Evolutionary conservation across 352 stramenopile species (phyloP), one percentile per base, ranked within the genome.

Genomic region (Pythium folliculosum): DNA sequence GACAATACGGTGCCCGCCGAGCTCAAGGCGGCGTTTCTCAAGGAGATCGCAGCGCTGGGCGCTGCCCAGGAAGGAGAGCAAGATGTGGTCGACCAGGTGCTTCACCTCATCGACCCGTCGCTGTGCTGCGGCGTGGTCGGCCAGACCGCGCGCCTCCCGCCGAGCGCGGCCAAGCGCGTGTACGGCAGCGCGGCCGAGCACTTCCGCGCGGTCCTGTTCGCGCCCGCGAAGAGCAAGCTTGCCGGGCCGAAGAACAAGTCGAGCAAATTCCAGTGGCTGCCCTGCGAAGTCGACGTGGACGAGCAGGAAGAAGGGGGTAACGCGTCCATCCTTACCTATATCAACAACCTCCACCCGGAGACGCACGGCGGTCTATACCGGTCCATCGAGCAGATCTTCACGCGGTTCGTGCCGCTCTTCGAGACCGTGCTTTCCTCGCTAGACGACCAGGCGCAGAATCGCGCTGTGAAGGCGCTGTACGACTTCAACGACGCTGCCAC

Each of bases 31-130:
- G 70, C 57, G 45, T 77, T 89, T 27, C 60, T 63, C 0, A 30
- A 2, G 0, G 43, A 82, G 51, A 62, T 84, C 5, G 60, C 32
- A 0, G 40, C 22, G 10, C 51, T 86, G 8, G 77, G 86, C 48
- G 69, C 77, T 44, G 68, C 79, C 12, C 70, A 73, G 0, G 77
- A 80, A 0, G 60, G 72, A 2, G 30, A 73, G 23, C 84, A 82
- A 52, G 81, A 60, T 8, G 37, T 75, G 19, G 69, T 78, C 38
- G 47, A 77, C 0, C 76, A 89, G 47, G 77, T 88, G 45, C 71
- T 88, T 10, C 63, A 88, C 40, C 70, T 90, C 17, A 71, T 92
- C 14, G 76, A 89, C 62, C 80, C 82, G 23, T 90, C 84, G 37
- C 59, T 90, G 1, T 89, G 79, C 54, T 92, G 84, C 52, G 82